These are phyloP conservation scores for Coemansia sp. DNA, from an alignment of 192 early-diverging fungal species.

Conservation along the genomic window DNA sequence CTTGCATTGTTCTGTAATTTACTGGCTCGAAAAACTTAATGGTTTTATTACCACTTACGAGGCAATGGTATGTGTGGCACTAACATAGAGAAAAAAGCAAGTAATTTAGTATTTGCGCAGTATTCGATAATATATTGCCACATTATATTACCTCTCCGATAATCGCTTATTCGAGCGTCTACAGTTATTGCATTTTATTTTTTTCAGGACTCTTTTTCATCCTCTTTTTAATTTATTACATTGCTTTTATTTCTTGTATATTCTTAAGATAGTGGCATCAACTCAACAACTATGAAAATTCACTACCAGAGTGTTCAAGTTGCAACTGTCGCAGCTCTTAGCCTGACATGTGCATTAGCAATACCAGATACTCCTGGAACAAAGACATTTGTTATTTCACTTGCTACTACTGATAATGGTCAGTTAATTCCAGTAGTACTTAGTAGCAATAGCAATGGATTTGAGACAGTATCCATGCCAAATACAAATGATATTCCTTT, in stretches of 20 bases:
- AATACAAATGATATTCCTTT: neutral
- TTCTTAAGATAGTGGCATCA: neutral
- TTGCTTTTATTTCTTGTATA: conserved; percentile 7
- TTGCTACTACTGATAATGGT: conserved; percentile 29
- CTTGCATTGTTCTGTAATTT: neutral
- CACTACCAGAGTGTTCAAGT: neutral
- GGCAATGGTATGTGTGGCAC: neutral
- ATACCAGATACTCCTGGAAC: conserved; percentile 36
- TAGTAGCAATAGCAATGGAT: conserved; percentile 22
- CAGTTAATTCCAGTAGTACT: conserved; percentile 35
- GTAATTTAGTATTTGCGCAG: conserved; percentile 5
- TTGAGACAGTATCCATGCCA: neutral
- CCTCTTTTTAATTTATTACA: neutral
- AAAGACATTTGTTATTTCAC: conserved; percentile 39
- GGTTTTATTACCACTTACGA: neutral
- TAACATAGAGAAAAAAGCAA: neutral
- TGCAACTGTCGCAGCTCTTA: conserved; percentile 1
- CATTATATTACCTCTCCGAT: neutral
- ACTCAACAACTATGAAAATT: neutral
- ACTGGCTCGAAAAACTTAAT: neutral
- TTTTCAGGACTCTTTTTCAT: neutral
- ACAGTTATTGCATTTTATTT: neutral
- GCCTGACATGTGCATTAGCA: conserved; percentile 6
- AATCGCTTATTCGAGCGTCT: neutral
- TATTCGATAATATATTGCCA: conserved; percentile 17